Percentiles rank a stretch among this genome's conserved stretches.
phyloP scores from a whole-genome alignment of 306 rosid genomes.

The Prunus davidiana region DNA sequence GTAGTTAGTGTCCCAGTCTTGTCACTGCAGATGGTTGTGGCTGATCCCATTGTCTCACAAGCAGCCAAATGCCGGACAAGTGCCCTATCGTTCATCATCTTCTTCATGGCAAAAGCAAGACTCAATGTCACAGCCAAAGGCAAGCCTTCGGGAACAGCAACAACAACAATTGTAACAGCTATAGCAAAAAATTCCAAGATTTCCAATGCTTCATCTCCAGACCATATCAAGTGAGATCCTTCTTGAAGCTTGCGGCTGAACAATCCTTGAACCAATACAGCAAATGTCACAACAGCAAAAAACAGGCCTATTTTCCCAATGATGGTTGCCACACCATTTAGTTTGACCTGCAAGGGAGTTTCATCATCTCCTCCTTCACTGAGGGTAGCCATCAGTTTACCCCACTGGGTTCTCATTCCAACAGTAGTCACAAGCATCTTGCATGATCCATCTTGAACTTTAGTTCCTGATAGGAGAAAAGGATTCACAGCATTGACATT shows the following conservation, averaged over 20 bases:
- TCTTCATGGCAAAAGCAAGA: slow-evolving; percentile 99
- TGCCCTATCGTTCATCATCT: slow-evolving; percentile 99
- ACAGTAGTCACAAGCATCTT: slow-evolving; percentile 97
- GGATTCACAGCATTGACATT: slow-evolving; percentile 55
- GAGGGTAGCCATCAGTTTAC: slow-evolving; percentile 92
- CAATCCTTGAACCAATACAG: slow-evolving; percentile 92
- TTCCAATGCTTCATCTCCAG: slow-evolving; percentile 79
- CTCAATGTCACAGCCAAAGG: slow-evolving; percentile 98
- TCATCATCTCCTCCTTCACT: slow-evolving; percentile 99
- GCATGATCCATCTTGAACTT: slow-evolving; percentile 97
- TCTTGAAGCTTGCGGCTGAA: slow-evolving; percentile 73
- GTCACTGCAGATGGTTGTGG: slow-evolving; percentile 94
- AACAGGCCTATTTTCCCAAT: slow-evolving; percentile 95
- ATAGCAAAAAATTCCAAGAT: slow-evolving; percentile 88
- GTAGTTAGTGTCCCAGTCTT: slow-evolving; percentile 97
- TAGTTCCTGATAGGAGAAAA: slow-evolving; percentile 94
- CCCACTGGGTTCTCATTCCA: slow-evolving; percentile 99
- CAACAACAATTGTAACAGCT: slow-evolving; percentile 95
- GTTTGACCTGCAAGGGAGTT: slow-evolving; percentile 99
- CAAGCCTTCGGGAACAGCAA: slow-evolving; percentile 98
- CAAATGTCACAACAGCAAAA: slow-evolving; percentile 85
- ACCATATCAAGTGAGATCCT: slow-evolving; percentile 81
- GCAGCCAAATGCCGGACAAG: slow-evolving; percentile 97
- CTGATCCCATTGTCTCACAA: slow-evolving; percentile 99
- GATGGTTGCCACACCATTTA: slow-evolving; percentile 96